Evolutionary conservation across 805 yeast genomes (phyloP).

Genomic region (Kodamaea laetipori): DNA sequence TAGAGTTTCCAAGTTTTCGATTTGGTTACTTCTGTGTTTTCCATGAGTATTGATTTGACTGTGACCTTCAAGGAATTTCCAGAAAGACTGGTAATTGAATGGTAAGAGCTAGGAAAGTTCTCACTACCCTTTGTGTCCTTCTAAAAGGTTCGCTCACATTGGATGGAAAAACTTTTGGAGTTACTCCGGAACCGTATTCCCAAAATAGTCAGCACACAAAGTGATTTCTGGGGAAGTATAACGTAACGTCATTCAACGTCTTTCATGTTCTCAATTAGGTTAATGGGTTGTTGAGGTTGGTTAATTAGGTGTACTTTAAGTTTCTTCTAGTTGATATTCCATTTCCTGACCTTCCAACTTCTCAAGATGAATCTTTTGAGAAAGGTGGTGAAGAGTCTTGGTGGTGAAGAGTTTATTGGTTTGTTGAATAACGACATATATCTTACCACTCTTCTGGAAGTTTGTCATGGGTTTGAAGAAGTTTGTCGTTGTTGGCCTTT

Average conservation of each 20-base stretch:
- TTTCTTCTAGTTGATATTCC: too few relatives aligned
- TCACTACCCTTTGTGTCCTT: constrained; percentile 51
- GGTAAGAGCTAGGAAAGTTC: constrained; percentile 60
- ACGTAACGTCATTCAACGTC: too few relatives aligned
- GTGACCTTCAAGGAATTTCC: constrained; percentile 55
- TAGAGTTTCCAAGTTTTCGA: constrained; percentile 58
- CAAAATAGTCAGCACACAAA: too few relatives aligned
- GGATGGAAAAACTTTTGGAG: constrained; percentile 65
- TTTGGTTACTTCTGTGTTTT: constrained; percentile 55
- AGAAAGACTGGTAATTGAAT: constrained; percentile 50
- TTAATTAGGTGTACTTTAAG: too few relatives aligned
- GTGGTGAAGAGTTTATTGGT: constrained; percentile 54
- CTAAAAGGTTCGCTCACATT: constrained; percentile 57
- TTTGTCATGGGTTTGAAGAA: constrained; percentile 22
- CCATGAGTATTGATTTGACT: constrained; percentile 64
- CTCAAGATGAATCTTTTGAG: constrained; percentile 25
- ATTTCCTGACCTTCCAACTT: too few relatives aligned
- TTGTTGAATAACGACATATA: constrained; percentile 53
- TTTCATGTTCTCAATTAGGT: constrained; percentile 48
- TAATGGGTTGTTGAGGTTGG: too few relatives aligned
- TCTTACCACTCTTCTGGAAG: constrained; percentile 47
- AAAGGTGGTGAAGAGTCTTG: too few relatives aligned
- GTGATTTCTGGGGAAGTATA: too few relatives aligned
- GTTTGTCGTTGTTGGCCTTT: constrained; percentile 60
- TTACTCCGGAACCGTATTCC: constrained; percentile 63